Conservation (phyloP, 768 basidiomycete genomes). For the Sutorius australiensis region DNA sequence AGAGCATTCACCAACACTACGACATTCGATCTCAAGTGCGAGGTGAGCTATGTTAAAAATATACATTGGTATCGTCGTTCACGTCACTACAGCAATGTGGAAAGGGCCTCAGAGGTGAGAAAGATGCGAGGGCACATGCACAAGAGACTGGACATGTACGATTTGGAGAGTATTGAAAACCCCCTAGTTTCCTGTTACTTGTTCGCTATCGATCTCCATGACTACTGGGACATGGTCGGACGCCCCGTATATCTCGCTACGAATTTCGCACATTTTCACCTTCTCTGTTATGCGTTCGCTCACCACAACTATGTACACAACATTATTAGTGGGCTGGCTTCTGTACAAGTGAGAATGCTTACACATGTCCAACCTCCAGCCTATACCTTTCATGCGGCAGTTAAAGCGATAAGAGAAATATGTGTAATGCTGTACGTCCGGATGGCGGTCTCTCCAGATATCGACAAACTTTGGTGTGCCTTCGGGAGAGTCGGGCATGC, state of each 20-base stretch:
- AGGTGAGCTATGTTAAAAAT: constrained; percentile 44
- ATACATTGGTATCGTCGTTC: constrained; percentile 4
- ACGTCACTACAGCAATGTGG: constrained; percentile 60
- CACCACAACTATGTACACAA: constrained; percentile 52
- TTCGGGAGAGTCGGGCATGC: constrained; percentile 39
- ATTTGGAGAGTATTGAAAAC: constrained; percentile 76
- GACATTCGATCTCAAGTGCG: constrained; percentile 87
- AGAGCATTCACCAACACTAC: constrained; percentile 89
- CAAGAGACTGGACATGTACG: constrained; percentile 78
- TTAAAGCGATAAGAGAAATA: constrained; percentile 85
- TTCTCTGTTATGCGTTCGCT: constrained; percentile 64
- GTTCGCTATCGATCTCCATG: constrained; percentile 59
- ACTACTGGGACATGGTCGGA: constrained; percentile 84
- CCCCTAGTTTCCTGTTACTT: constrained; percentile 24
- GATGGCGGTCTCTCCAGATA: constrained; percentile 73
- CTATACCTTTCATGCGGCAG: constrained; percentile 73
- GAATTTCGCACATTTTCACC: constrained; percentile 81
- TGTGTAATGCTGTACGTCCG: constrained; percentile 68
- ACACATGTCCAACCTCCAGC: constrained; percentile 90
- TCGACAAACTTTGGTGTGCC: constrained; percentile 60
- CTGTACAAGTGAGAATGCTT: constrained; percentile 24
- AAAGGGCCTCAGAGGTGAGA: constrained; percentile 88
- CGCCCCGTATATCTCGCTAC: constrained; percentile 81
- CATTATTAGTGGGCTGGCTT: background rate
- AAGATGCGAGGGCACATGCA: constrained; percentile 87